Evolutionary conservation across 306 rosid species (phyloP), one percentile per base, ranked within the genome.

Genomic region (Arachis stenosperma): DNA sequence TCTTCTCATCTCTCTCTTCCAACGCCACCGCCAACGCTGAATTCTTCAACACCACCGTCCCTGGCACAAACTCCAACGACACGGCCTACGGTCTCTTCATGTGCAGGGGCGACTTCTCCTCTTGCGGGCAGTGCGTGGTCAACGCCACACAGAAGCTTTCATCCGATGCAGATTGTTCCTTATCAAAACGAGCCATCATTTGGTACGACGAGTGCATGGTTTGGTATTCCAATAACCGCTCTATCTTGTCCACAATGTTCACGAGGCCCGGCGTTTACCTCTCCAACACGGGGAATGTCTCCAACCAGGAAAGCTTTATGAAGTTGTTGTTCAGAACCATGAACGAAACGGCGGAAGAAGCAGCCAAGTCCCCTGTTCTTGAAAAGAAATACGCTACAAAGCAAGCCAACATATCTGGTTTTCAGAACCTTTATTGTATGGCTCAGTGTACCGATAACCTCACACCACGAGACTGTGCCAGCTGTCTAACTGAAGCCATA

Each of bases 391-490:
- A 54, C 14, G 79, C 79, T 4, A 75, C 77, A 0, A 46, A 3
- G 4, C 7, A 43, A 67, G 75, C 17, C 1, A 81, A 50, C 52
- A 66, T 79, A 2, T 73, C 83, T 0, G 75, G 44, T 1, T 73
- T 84, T 67, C 78, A 70, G 13, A 8, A 22, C 0, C 71, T 76
- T 11, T 81, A 76, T 33, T 39, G 75, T 47, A 7, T 81, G 1
- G 48, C 54, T 50, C 84, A 81, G 78, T 81, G 84, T 55, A 81
- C 84, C 0, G 67, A 61, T 6, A 78, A 81, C n/a, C 29, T 81
- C 14, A 58, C 78, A 3, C 57, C 61, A 0, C 9, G 7, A 40
- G 70, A 43, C 48, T 81, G 84, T 40, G 75, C 67, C 57, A 59
- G 5, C 3, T 81, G 84, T 52, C 75, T 81, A 0, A 12, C 43